Percentiles rank a stretch among this genome's conserved stretches.
These are phyloP conservation scores for Metschnikowia arizonensis DNA, from an alignment of 805 yeast species.

Conservation along the genomic window DNA sequence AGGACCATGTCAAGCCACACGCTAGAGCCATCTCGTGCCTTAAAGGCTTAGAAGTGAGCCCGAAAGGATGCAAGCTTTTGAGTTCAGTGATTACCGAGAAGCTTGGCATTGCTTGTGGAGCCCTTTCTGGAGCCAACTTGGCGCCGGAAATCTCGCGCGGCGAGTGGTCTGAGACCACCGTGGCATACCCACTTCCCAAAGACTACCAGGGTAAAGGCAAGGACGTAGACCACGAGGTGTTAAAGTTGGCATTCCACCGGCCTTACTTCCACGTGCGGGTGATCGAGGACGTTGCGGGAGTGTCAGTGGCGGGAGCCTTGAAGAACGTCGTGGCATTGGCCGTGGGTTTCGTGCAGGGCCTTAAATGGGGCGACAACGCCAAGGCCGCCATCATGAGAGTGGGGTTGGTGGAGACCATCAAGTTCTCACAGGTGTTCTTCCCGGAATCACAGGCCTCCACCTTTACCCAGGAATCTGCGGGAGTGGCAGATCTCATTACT, in stretches of 20 bases:
- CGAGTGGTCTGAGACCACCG: constrained; percentile 97
- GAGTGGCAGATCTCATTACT: constrained; percentile 97
- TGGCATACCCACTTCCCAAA: constrained; percentile 76
- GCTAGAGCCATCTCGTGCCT: constrained; percentile 92
- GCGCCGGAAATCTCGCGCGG: constrained; percentile 96
- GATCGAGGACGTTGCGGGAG: constrained; percentile 90
- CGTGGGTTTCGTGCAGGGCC: constrained; percentile 95
- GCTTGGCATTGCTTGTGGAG: constrained; percentile 90
- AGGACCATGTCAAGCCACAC: constrained; percentile 65
- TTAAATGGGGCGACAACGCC: constrained; percentile 99
- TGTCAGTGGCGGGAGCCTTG: constrained; percentile 93
- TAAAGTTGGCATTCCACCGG: constrained; percentile 89
- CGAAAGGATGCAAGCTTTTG: constrained; percentile 79
- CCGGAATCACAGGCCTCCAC: constrained; percentile 56
- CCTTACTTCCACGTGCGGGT: constrained; percentile 97
- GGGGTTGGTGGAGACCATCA: constrained; percentile 85
- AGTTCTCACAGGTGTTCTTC: constrained; percentile 69
- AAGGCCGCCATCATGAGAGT: constrained; percentile 96
- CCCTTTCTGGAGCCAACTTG: constrained; percentile 92
- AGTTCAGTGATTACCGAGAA: constrained; percentile 74
- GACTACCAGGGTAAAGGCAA: constrained; percentile 64
- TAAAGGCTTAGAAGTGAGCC: constrained; percentile 88
- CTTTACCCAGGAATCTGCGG: constrained; percentile 90
- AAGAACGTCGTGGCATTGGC: constrained; percentile 95
- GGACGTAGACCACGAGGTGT: constrained; percentile 66